These are phyloP conservation scores for Kodamaea anthophila DNA, from an alignment of 1,139 yeast genomes.

Conservation along the genomic window DNA sequence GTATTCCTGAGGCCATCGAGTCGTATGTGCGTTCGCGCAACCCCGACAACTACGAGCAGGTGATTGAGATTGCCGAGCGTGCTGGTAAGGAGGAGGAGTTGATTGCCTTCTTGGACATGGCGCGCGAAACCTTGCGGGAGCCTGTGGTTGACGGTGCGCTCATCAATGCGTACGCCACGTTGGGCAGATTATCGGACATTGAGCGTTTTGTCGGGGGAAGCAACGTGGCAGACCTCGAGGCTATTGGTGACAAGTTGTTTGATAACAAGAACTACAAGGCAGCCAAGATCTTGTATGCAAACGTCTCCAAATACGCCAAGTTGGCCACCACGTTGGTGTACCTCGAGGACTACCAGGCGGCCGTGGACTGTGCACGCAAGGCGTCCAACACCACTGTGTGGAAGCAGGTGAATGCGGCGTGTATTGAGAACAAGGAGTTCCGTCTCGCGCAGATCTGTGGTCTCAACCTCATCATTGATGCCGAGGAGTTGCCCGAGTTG, in stretches of 20 bases:
- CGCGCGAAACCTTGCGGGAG: constrained; percentile 89
- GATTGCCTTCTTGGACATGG: constrained; percentile 82
- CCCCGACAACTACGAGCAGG: constrained; percentile 85
- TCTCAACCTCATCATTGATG: constrained; percentile 90
- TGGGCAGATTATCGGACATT: constrained; percentile 71
- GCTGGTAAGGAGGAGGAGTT: constrained; percentile 96
- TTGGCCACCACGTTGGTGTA: constrained; percentile 92
- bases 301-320: constrained; percentile 89
- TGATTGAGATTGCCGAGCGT: constrained; percentile 90
- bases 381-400: constrained; percentile 92
- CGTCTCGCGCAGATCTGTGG: constrained; percentile 98
- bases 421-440: constrained; percentile 92
- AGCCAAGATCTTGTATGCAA: constrained; percentile 81
- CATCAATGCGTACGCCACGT: constrained; percentile 77
- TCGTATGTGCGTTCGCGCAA: constrained; percentile 88
- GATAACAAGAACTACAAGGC: constrained; percentile 83
- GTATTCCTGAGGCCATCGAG: constrained; percentile 86
- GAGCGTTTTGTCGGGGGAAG: constrained; percentile 79
- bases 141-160: constrained; percentile 90
- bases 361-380: constrained; percentile 98
- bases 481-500: constrained; percentile 90
- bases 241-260: constrained; percentile 87
- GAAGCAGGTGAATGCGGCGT: constrained; percentile 96
- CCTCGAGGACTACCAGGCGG: constrained; percentile 87
- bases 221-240: constrained; percentile 88